Evolutionary conservation across 139 green algal species (phyloP), one percentile per base, ranked within the genome.

Genomic region (Trebouxia sp.): DNA sequence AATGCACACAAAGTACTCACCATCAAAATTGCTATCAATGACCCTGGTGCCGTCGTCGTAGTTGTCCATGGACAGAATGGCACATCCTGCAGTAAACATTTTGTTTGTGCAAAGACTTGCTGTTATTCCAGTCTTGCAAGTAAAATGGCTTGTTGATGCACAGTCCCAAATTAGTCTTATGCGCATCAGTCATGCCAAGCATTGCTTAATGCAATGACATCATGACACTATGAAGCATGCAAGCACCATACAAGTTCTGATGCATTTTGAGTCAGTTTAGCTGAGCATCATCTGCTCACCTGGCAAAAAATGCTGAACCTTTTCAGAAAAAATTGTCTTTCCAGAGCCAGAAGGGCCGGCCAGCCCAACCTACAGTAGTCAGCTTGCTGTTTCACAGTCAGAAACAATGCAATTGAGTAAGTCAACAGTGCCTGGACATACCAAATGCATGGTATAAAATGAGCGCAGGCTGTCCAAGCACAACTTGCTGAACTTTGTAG

Each of bases 321-420:
- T 97, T 55, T 94, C 84, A n/a, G 90, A 94, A 81, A 99, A 99
- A 0, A 94, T 94, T 7, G 96, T 98, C 87, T 99, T 99, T 62
- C 96, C 96, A 9, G 90, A 92, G 11, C 96, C 96, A n/a, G 90
- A 97, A 9, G 96, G 92, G 4, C 96, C 96, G 2, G 92, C 96
- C 75, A 98, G 75, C 1, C 96, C 94, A 22, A 98, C 86, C 90
- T 93, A 80, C 66, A 84, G 5, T n/a, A 32, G 30, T 47, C 12
- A 65, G 12, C 14, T 35, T 2, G 32, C 26, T 70, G n/a, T 15
- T 24, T 14, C 37, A 14, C 26, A 39, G 28, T 14, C 58, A 7
- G 30, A 30, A n/a, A 48, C 39, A 17, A 72, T 10, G 12, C 55
- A 72, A 15, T 72, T 12, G 1, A 79, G 70, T 28, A 65, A 39